Evolutionary conservation across 768 basidiomycete genomes (phyloP).

Genomic region (Tylopilus plumbeoviolaceoides): DNA sequence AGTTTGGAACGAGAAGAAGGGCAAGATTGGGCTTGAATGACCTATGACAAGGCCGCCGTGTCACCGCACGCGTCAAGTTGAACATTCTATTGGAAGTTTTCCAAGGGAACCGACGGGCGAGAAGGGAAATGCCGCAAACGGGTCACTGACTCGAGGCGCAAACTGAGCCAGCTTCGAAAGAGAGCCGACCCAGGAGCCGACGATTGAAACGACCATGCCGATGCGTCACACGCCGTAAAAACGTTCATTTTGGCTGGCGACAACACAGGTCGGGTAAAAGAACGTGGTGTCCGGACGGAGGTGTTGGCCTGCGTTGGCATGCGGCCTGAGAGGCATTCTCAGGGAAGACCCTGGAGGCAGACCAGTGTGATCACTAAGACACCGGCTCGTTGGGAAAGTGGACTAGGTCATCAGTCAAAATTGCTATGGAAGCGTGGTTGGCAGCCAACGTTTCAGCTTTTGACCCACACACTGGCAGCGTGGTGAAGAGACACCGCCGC

Average conservation of each 20-base stretch:
- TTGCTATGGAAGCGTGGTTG: neutral
- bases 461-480: neutral
- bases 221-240: neutral
- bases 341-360: slow-evolving; percentile 1
- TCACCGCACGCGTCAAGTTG: slow-evolving; percentile 2
- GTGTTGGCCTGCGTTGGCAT: neutral
- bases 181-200: neutral
- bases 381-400: neutral
- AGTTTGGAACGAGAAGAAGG: neutral
- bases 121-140: slow-evolving; percentile 9
- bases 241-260: slow-evolving; percentile 1
- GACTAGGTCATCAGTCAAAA: neutral
- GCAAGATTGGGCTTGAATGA: neutral
- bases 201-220: neutral
- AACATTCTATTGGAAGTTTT: slow-evolving; percentile 25
- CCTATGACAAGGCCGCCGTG: neutral
- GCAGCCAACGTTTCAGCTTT: neutral
- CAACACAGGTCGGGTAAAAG: neutral
- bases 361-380: slow-evolving; percentile 1
- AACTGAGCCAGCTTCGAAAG: slow-evolving; percentile 10
- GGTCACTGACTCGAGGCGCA: neutral
- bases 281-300: slow-evolving; percentile 13
- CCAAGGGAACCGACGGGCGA: slow-evolving; percentile 10
- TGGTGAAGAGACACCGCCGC: neutral
- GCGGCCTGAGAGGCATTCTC: neutral